Conservation (phyloP, 768 basidiomycete genomes). For the Boletus speciosus region DNA sequence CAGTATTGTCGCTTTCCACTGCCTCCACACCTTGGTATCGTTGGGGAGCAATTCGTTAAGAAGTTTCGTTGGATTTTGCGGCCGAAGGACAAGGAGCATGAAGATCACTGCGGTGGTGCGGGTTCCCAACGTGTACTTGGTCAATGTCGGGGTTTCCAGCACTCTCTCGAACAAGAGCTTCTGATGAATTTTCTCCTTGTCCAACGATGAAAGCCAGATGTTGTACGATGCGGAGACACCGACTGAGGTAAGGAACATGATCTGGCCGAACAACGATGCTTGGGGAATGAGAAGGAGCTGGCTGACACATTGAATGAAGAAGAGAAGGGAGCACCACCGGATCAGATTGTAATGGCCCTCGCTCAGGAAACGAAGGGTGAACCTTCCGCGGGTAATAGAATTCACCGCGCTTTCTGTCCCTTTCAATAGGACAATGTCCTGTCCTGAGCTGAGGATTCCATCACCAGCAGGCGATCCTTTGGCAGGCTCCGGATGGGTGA, state of each 20-base stretch:
- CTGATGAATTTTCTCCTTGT: constrained; percentile 20
- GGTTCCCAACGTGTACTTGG: constrained; percentile 14
- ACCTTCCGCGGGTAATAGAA: constrained; percentile 23
- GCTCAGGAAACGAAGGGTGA: constrained; percentile 18
- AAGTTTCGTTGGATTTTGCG: constrained; percentile 2
- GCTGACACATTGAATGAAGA: constrained; percentile 21
- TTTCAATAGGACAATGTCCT: constrained; percentile 24
- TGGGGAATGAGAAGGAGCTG: constrained; percentile 33
- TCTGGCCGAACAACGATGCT: constrained; percentile 27
- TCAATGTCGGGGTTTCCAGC: constrained; percentile 10
- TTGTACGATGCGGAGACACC: constrained; percentile 29
- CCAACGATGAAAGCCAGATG: constrained; percentile 26
- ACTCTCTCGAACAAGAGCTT: constrained; percentile 12
- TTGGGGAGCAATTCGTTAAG: constrained; percentile 19
- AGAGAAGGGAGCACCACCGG: constrained; percentile 21
- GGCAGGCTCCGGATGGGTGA: constrained; percentile 24
- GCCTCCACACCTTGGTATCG: constrained; percentile 19
- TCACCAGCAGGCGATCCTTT: constrained; percentile 26
- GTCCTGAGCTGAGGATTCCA: constrained; percentile 19
- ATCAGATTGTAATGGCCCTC: constrained; percentile 10
- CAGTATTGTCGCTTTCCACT: constrained; percentile 15
- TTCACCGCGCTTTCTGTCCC: constrained; percentile 30
- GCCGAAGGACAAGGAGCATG: constrained; percentile 8
- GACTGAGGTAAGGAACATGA: constrained; percentile 28
- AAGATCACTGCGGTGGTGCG: constrained; percentile 19